Base-by-base conservation (phyloP, 1,284 basidiomycete species). In the Meripilus lineatus region DNA sequence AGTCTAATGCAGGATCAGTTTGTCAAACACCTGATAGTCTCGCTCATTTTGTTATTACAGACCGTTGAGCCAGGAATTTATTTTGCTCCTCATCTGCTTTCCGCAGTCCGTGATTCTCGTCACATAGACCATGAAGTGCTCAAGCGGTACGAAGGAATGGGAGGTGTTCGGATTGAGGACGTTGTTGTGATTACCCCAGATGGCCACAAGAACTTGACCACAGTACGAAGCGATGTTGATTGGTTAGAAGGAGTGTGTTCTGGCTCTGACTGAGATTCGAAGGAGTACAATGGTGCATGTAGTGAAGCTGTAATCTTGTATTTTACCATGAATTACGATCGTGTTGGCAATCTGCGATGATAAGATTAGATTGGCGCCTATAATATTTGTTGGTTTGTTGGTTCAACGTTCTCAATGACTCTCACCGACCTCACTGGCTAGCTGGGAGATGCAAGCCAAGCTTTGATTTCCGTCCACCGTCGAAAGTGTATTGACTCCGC, bases 21-120 rank as follows among this genome's bases (percentile, higher is more conserved):
- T 40, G 14, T 26, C 32, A 35, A 20, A 11, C 17, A n/a, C 23
- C 22, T 39, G 18, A 42, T 39, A 32, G 32, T 33, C 35, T 42
- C 22, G 22, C 15, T 8, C 33, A 40, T 44, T 39, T 15, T 15
- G 2, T 23, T 4, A 8, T 5, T 21, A 11, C 45, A 86, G 79
- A 89, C 88, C 0, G 84, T 94, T 21, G 93, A 96, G 56, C 93
- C 93, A 0, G 92, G 93, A 0, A 82, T 84, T 55, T 93, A 93
- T 64, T 92, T 92, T 69, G 83, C 84, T 3, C 81, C 84, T 1
- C 81, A 89, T 53, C 71, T 92, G 18, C 70, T 94, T 30, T 75
- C 79, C 2, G 68, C 79, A n/a, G 71, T 86, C 35, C 75, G 81
- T 6, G 68, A 78, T 46, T 89, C 84, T 5, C 73, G 72, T 46